Conservation (phyloP, 192 early-diverging fungal genomes). For the Coemansia sp. region DNA sequence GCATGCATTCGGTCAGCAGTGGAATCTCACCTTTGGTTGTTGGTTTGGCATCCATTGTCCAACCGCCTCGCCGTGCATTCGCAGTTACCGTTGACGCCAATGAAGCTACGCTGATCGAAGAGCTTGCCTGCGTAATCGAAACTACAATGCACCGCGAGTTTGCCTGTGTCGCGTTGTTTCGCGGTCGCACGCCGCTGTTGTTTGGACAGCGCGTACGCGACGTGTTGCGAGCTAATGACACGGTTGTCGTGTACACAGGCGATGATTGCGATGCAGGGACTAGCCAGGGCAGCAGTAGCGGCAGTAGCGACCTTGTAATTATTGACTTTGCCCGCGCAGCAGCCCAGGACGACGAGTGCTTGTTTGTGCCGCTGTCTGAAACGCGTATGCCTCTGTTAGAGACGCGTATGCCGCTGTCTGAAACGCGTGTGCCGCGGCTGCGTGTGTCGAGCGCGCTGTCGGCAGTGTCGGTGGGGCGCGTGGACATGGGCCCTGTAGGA, state of each 20-base stretch:
- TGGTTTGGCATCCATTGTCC: neutral
- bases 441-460: conserved; percentile 1
- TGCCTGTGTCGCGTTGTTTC: conserved; percentile 55
- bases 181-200: conserved; percentile 38
- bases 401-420: neutral
- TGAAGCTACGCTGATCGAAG: conserved; percentile 21
- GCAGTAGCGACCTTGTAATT: conserved; percentile 19
- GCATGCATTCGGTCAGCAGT: conserved; percentile 6
- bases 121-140: conserved; percentile 31
- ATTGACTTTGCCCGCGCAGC: conserved; percentile 10
- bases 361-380: conserved; percentile 14
- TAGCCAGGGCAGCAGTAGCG: conserved; percentile 36
- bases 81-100: neutral
- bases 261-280: neutral
- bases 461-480: neutral
- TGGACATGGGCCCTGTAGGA: conserved; percentile 18
- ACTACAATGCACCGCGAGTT: neutral
- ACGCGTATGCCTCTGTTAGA: neutral
- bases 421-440: neutral
- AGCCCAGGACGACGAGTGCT: neutral
- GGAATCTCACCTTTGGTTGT: conserved; percentile 32
- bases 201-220: conserved; percentile 56
- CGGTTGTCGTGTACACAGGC: conserved; percentile 47
- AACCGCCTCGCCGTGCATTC: neutral
- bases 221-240: conserved; percentile 57